phyloP scores from a whole-genome alignment of 164 flowering plant species.

The Vitis amurensis region DNA sequence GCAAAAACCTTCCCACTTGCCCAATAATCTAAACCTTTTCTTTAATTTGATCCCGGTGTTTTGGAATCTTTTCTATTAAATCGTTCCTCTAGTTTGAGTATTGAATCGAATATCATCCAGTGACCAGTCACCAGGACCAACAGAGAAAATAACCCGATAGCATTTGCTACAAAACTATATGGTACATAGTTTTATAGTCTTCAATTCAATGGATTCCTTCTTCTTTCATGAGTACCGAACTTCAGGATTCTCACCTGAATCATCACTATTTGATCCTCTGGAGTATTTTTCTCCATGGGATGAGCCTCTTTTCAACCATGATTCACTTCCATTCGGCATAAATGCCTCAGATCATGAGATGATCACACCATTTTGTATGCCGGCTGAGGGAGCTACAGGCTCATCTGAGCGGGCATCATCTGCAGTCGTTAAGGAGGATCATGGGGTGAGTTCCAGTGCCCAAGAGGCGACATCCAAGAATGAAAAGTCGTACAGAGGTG shows the following conservation, averaged over 20 bases:
- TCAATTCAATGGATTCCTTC: slow-evolving; percentile 16
- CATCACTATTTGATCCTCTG: slow-evolving; percentile 8
- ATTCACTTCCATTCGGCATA: slow-evolving; percentile 29
- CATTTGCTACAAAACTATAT: no score
- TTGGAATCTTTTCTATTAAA: neutral
- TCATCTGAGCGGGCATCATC: slow-evolving; percentile 13
- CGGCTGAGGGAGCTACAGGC: slow-evolving; percentile 10
- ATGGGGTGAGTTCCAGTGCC: slow-evolving; percentile 15
- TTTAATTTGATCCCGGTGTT: neutral
- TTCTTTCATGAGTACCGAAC: neutral
- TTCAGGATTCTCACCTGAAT: slow-evolving; percentile 18
- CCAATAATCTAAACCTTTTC: slow-evolving; percentile 6
- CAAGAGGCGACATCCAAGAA: neutral
- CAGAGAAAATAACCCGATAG: no score
- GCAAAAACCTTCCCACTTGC: slow-evolving; percentile 3
- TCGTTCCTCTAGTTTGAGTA: neutral
- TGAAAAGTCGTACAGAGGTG: slow-evolving; percentile 52
- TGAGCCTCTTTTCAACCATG: slow-evolving; percentile 11
- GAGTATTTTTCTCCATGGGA: slow-evolving; percentile 20
- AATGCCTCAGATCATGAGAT: slow-evolving; percentile 34
- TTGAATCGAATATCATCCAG: neutral
- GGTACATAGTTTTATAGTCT: no score
- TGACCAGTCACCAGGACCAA: no score
- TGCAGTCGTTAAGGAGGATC: slow-evolving; percentile 17
- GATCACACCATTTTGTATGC: slow-evolving; percentile 20